Percentiles rank a stretch among this genome's conserved stretches.
These are phyloP conservation scores for Calocybe cyanea DNA, from an alignment of 768 basidiomycete genomes.

Conservation along the genomic window DNA sequence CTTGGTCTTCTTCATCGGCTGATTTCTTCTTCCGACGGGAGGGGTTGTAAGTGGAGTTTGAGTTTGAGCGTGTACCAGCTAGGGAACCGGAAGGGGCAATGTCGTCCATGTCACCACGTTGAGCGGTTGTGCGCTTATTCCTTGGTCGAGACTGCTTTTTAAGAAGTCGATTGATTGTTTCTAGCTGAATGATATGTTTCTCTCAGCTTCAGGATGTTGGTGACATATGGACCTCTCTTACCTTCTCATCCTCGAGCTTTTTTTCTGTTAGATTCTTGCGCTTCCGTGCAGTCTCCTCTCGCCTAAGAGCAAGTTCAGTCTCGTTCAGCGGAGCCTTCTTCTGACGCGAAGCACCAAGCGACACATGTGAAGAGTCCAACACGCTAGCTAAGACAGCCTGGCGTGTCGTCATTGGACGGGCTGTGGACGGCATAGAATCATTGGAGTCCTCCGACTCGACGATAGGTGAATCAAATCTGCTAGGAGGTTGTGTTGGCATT, in stretches of 20 bases:
- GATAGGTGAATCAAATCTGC: conserved; percentile 15
- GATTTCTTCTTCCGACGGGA: conserved; percentile 8
- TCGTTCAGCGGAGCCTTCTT: conserved; percentile 21
- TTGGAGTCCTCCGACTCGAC: conserved; percentile 38
- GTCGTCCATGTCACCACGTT: conserved; percentile 23
- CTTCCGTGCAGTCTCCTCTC: conserved; percentile 81
- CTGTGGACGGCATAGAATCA: conserved; percentile 22
- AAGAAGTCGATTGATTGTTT: conserved; percentile 85
- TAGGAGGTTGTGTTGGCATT: conserved; percentile 19
- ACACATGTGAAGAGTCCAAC: conserved; percentile 65
- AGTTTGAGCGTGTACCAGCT: conserved; percentile 22
- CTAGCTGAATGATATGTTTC: conserved; percentile 53
- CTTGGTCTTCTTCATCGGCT: conserved; percentile 15
- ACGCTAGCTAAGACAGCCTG: conserved; percentile 73
- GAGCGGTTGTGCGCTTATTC: conserved; percentile 54
- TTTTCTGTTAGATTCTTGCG: conserved; percentile 78
- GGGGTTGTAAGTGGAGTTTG: conserved; percentile 15
- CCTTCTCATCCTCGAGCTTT: conserved; percentile 85
- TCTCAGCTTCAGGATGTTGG: background rate
- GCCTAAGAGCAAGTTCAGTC: conserved; percentile 31
- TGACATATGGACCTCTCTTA: conserved; percentile 18
- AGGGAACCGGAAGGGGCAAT: conserved; percentile 18
- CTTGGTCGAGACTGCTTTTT: conserved; percentile 78
- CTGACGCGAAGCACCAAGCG: conserved; percentile 33
- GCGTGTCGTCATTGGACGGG: conserved; percentile 48